These are phyloP conservation scores for Geosmithia morbida DNA, from an alignment of 2,329 filamentous ascomycete species.

Conservation along the genomic window DNA sequence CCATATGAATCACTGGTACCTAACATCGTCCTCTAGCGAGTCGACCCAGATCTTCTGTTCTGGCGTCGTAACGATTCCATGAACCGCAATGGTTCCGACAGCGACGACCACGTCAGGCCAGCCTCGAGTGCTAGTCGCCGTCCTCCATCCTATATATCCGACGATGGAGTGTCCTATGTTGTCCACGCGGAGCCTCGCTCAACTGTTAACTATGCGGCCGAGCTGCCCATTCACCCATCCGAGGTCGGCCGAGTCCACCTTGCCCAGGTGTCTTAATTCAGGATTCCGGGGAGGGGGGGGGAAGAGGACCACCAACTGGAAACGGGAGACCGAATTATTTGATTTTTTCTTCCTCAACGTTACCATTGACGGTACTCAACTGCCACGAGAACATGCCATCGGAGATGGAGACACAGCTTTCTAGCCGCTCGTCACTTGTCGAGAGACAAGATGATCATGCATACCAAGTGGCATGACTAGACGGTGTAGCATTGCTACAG, in stretches of 20 bases:
- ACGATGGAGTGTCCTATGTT: slow-evolving; percentile 61
- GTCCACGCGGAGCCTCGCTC: slow-evolving; percentile 51
- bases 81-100: neutral
- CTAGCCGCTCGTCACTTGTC: too few relatives aligned
- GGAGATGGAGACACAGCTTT: too few relatives aligned
- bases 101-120: slow-evolving; percentile 6
- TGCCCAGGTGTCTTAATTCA: neutral
- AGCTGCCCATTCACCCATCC: slow-evolving; percentile 32
- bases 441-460: too few relatives aligned
- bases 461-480: too few relatives aligned
- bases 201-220: slow-evolving; percentile 29
- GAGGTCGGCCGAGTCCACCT: slow-evolving; percentile 14
- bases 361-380: too few relatives aligned
- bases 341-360: too few relatives aligned
- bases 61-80: slow-evolving; percentile 53
- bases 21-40: slow-evolving; percentile 31
- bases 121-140: slow-evolving; percentile 20
- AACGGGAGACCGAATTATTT: too few relatives aligned
- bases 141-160: slow-evolving; percentile 63
- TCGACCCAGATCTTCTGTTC: slow-evolving; percentile 68
- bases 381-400: too few relatives aligned
- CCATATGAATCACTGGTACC: neutral
- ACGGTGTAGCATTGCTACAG: too few relatives aligned
- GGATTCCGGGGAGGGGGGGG: neutral
- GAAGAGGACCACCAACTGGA: neutral